These are phyloP conservation scores for Orbilia javanica DNA, from an alignment of 2,329 filamentous ascomycete genomes.

Conservation along the genomic window DNA sequence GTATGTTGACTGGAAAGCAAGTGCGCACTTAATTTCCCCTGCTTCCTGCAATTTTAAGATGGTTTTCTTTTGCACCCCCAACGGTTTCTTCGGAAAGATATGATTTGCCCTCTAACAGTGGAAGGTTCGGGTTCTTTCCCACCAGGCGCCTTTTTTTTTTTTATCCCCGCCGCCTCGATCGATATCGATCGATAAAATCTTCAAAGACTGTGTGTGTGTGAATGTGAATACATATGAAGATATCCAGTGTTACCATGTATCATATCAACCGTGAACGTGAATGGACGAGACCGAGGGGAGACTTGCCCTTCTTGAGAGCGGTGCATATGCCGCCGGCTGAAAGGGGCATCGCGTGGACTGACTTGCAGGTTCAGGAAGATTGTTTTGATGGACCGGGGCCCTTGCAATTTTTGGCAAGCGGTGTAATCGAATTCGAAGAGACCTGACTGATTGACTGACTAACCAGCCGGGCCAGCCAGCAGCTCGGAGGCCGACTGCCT, in stretches of 20 bases:
- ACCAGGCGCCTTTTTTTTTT: not conserved
- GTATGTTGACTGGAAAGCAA: constrained; percentile 47
- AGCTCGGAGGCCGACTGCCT: constrained; percentile 46
- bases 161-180: constrained; percentile 10
- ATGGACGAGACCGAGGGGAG: constrained; percentile 13
- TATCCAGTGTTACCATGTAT: constrained; percentile 8
- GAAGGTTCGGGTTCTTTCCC: constrained; percentile 31
- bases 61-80: constrained; percentile 16
- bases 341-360: constrained; percentile 34
- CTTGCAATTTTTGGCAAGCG: constrained; percentile 5
- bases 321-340: constrained; percentile 28
- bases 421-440: not conserved
- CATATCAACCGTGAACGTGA: constrained; percentile 20
- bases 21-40: constrained; percentile 57
- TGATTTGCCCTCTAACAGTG: constrained; percentile 23
- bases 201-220: not conserved
- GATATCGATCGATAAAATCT: constrained; percentile 1
- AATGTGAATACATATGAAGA: not conserved
- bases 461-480: not conserved
- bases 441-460: not conserved
- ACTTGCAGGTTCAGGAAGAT: constrained; percentile 48
- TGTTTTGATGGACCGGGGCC: constrained; percentile 55
- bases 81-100: constrained; percentile 43
- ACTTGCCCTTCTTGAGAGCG: constrained; percentile 24
- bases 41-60: constrained; percentile 56